Base-by-base conservation (phyloP, 495 filamentous ascomycete genomes). In the Tuber magnatum region DNA sequence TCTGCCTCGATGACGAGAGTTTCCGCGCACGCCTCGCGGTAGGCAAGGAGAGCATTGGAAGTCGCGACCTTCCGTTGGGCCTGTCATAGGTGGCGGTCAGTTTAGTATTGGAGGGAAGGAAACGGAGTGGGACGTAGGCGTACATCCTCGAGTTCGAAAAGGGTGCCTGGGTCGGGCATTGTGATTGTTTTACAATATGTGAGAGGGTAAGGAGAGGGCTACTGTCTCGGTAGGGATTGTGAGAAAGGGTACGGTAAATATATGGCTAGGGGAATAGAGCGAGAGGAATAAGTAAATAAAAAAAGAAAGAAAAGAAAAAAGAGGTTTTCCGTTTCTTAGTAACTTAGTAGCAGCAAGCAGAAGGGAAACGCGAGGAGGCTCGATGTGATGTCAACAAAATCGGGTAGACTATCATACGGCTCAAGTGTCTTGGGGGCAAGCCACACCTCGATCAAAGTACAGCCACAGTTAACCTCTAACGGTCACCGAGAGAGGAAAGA, bases 101-200 rank as follows among this genome's bases (percentile, higher is more conserved):
- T 78, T 46, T 32, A 44, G 44, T 2, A 48, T 10, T 41, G 6
- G 72, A 22, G 41, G 72, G 39, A 42, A 18, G 41, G 56, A 22
- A 42, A 40, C 18, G 69, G n/a, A 22, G 9, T 39, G 41, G 41
- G 24, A 35, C 28, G 35, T 16, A 2, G 56, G 3, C 10, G 46
- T 79, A 79, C 77, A 16, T 79, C 77, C 18, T 72, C 76, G 39
- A 79, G 76, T 43, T 79, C 77, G 46, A 79, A 75, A 73, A 70
- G 48, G n/a, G 65, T 70, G 39, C 41, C 41, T 18, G 71, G 42
- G 51, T 79, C 71, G 40, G 70, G 56, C 77, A 79, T 79, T 35
- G 42, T 61, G 51, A 69, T 48, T 42, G 65, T 24, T 41, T 38
- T 51, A 73, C 35, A 20, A 56, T 41, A 39, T 68, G 18, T 18